A percentile compares a stretch with the other conserved stretches of the same genome.
phyloP scores from a whole-genome alignment of 352 stramenopile genomes.

The Pythium myriotylum region DNA sequence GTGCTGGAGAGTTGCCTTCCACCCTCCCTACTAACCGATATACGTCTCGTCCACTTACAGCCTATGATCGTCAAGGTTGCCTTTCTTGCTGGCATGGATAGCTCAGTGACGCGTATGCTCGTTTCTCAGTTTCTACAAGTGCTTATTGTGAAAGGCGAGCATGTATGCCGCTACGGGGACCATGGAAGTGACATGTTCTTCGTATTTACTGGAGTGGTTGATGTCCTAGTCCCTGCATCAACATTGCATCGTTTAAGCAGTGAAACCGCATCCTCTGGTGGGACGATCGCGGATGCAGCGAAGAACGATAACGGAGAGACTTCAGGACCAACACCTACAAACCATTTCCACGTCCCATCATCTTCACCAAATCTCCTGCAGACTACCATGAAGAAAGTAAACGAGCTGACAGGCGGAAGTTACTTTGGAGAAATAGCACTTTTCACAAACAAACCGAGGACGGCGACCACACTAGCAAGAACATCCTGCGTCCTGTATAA shows the following conservation, averaged over 20 bases:
- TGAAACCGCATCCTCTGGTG: slow-evolving; percentile 22
- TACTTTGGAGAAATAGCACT: slow-evolving; percentile 52
- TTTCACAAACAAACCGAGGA: slow-evolving; percentile 40
- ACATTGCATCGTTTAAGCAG: slow-evolving; percentile 25
- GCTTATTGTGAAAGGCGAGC: slow-evolving; percentile 43
- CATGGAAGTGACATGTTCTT: slow-evolving; percentile 65
- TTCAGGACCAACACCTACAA: slow-evolving; percentile 41
- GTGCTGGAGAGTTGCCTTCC: slow-evolving; percentile 48
- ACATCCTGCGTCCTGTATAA: slow-evolving; percentile 56
- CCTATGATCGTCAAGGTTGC: slow-evolving; percentile 60
- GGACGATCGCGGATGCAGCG: slow-evolving; percentile 9
- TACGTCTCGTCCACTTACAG: slow-evolving; percentile 49
- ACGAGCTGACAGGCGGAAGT: slow-evolving; percentile 37
- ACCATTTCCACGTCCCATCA: slow-evolving; percentile 5
- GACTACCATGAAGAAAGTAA: slow-evolving; percentile 37
- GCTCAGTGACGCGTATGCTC: slow-evolving; percentile 49
- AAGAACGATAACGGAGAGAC: slow-evolving; percentile 51
- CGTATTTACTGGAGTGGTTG: slow-evolving; percentile 52
- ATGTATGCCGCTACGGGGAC: slow-evolving; percentile 45
- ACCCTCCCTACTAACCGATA: slow-evolving; percentile 54
- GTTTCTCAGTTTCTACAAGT: slow-evolving; percentile 54
- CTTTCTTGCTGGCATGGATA: slow-evolving; percentile 50
- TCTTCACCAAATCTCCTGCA: neutral
- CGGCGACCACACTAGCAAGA: slow-evolving; percentile 37
- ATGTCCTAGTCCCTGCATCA: slow-evolving; percentile 42